Conservation (phyloP, 2,329 filamentous ascomycete species). For the Phoma sp. region DNA sequence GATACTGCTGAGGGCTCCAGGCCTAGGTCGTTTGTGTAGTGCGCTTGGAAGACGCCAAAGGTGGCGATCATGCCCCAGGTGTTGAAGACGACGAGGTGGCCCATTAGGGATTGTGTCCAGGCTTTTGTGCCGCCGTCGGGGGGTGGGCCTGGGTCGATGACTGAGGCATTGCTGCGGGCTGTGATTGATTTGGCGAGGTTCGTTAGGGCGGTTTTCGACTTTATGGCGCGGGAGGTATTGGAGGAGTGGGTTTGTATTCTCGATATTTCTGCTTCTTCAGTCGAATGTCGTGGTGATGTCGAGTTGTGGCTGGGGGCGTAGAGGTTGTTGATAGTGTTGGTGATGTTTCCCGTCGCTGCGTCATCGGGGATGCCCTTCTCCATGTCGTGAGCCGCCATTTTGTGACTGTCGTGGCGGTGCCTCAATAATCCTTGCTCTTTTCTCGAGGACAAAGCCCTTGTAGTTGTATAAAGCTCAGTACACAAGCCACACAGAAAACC, state of each 20-base stretch:
- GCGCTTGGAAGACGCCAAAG: constrained; percentile 47
- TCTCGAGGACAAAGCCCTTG: not conserved
- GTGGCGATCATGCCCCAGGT: constrained; percentile 48
- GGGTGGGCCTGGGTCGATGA: constrained; percentile 46
- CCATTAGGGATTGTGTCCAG: constrained; percentile 47
- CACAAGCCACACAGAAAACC: not conserved
- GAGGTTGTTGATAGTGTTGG: constrained; percentile 10
- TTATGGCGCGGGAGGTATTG: constrained; percentile 10
- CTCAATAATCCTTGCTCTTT: not conserved
- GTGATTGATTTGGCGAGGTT: constrained; percentile 37
- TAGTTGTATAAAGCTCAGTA: not conserved
- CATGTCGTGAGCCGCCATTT: constrained; percentile 18
- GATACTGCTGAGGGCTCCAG: constrained; percentile 54
- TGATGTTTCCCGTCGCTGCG: not conserved
- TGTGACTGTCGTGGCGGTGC: constrained; percentile 1
- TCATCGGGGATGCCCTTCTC: constrained; percentile 21
- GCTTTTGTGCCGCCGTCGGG: constrained; percentile 48
- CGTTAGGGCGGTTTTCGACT: constrained; percentile 17
- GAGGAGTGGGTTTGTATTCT: constrained; percentile 22
- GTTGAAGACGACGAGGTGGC: constrained; percentile 47
- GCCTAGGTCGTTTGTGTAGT: constrained; percentile 40
- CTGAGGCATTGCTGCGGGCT: constrained; percentile 40
- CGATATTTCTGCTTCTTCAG: constrained; percentile 17
- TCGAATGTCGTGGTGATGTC: not conserved
- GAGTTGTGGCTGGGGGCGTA: constrained; percentile 12